A percentile compares a stretch with the other conserved stretches of the same genome.
phyloP scores from a whole-genome alignment of 192 early-diverging fungal genomes.

The Coemansia reversa region DNA sequence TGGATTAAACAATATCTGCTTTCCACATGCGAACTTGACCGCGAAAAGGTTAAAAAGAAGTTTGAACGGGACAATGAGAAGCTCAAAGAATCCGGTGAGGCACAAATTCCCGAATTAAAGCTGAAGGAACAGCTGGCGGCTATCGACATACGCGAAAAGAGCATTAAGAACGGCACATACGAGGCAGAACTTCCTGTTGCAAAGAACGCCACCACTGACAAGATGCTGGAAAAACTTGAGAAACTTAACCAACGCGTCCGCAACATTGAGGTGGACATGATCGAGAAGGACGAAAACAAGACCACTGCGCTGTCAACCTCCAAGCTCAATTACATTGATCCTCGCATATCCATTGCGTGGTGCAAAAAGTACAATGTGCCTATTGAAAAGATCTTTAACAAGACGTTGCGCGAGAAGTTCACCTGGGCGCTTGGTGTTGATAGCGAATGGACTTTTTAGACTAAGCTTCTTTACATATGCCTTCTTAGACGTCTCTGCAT shows the following conservation, averaged over 20 bases:
- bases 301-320: slow-evolving; percentile 93
- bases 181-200: slow-evolving; percentile 28
- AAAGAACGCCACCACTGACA: slow-evolving; percentile 60
- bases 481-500: background rate
- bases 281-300: slow-evolving; percentile 98
- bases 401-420: slow-evolving; percentile 91
- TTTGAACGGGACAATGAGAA: slow-evolving; percentile 85
- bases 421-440: slow-evolving; percentile 87
- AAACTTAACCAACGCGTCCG: slow-evolving; percentile 73
- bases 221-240: slow-evolving; percentile 68
- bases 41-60: slow-evolving; percentile 61
- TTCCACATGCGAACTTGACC: slow-evolving; percentile 67
- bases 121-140: slow-evolving; percentile 52
- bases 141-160: slow-evolving; percentile 49
- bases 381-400: slow-evolving; percentile 89
- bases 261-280: slow-evolving; percentile 68
- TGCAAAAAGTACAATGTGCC: slow-evolving; percentile 86
- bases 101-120: slow-evolving; percentile 53
- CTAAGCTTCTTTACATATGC: background rate
- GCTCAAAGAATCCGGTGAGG: slow-evolving; percentile 63
- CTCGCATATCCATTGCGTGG: slow-evolving; percentile 93
- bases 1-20: slow-evolving; percentile 70
- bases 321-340: slow-evolving; percentile 99
- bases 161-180: slow-evolving; percentile 39
- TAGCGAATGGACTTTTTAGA: slow-evolving; percentile 60